A percentile compares a stretch with the other conserved stretches of the same genome.
phyloP scores from a whole-genome alignment of 1,284 basidiomycete species.

The Ceratobasidium sp. region DNA sequence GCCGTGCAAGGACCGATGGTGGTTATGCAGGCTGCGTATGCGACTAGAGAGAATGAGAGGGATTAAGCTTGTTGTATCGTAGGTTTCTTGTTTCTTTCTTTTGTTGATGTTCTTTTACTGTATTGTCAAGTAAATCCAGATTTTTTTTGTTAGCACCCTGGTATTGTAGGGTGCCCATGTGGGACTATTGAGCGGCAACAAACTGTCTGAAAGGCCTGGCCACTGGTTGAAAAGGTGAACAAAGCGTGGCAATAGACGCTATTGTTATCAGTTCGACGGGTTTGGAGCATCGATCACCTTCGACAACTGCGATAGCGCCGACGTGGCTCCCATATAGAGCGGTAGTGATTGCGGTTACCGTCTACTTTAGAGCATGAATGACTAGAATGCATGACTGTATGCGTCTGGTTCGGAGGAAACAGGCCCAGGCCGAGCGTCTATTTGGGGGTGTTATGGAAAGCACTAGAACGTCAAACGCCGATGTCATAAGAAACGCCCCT shows the following conservation, averaged over 20 bases:
- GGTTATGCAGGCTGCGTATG: slow-evolving; percentile 41
- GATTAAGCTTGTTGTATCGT: neutral
- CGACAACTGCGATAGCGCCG: neutral
- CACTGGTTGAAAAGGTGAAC: too few species aligned
- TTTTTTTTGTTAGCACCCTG: neutral
- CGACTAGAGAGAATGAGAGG: neutral
- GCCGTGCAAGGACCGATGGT: slow-evolving; percentile 29
- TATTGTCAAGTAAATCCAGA: neutral
- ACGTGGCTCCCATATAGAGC: neutral
- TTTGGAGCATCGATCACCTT: neutral
- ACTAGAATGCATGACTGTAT: slow-evolving; percentile 1
- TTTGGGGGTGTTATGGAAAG: slow-evolving; percentile 10
- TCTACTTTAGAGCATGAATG: neutral
- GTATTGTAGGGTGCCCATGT: slow-evolving; percentile 5
- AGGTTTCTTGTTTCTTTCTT: neutral
- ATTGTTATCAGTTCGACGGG: neutral
- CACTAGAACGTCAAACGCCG: neutral
- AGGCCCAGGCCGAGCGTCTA: neutral
- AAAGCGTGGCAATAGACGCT: neutral
- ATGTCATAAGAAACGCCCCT: neutral
- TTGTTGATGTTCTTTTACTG: neutral
- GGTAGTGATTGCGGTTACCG: neutral
- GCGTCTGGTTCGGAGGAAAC: neutral
- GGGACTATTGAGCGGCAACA: neutral
- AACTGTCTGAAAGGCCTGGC: neutral